These are phyloP conservation scores for Elaeis oleifera DNA, from an alignment of 202 grass and related monocot species.

Conservation along the genomic window DNA sequence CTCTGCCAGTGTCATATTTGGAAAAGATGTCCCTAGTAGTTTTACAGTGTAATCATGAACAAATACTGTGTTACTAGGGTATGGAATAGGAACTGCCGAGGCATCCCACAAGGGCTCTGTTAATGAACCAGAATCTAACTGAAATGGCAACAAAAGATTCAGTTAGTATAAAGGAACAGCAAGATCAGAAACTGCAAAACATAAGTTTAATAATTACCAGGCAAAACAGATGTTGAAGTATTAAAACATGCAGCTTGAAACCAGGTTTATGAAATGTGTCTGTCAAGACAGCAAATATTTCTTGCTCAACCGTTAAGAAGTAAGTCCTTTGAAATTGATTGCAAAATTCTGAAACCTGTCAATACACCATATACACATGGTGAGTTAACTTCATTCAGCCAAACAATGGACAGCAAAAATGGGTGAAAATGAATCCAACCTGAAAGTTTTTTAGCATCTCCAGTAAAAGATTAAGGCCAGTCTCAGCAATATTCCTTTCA, in stretches of 20 bases:
- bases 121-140: conserved; percentile 75
- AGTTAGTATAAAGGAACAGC: not conserved
- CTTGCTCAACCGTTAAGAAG: conserved; percentile 91
- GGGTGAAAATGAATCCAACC: conserved; percentile 33
- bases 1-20: conserved; percentile 84
- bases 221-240: conserved; percentile 89
- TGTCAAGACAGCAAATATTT: conserved; percentile 93
- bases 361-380: conserved; percentile 8
- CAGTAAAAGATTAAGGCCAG: conserved; percentile 79
- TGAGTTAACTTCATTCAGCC: no score
- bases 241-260: conserved; percentile 96
- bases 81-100: conserved; percentile 54
- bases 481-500: conserved; percentile 98
- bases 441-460: conserved; percentile 94
- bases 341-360: conserved; percentile 81
- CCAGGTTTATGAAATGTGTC: conserved; percentile 98
- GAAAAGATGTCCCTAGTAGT: conserved; percentile 84
- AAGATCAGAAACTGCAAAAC: not conserved
- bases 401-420: not conserved
- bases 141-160: conserved; percentile 12
- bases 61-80: conserved; percentile 84
- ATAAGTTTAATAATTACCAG: conserved; percentile 41
- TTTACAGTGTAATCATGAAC: conserved; percentile 93
- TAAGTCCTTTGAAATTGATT: conserved; percentile 99
- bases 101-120: conserved; percentile 89